A percentile compares a stretch with the other conserved stretches of the same genome.
Evolutionary conservation across 108 stramenopile genomes (phyloP).

Genomic region (Cyclostephanos invisitatus): DNA sequence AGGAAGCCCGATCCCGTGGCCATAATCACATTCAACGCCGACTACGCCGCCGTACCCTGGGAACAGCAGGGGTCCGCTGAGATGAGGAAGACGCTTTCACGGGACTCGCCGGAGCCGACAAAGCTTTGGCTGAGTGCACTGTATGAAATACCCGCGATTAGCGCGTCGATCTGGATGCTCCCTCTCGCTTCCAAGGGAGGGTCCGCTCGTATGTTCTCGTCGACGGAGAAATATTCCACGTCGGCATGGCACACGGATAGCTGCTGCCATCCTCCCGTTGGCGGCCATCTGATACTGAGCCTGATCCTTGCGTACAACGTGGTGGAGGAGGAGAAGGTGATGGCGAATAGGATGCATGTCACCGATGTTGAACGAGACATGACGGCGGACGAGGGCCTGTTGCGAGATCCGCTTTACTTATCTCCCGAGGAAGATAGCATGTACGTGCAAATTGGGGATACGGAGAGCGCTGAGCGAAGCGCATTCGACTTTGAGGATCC

Average conservation of each 20-base stretch:
- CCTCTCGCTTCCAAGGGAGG: slow-evolving; percentile 40
- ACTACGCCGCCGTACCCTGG: slow-evolving; percentile 14
- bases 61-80: too few species aligned
- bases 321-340: slow-evolving; percentile 34
- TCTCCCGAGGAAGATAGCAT: slow-evolving; percentile 31
- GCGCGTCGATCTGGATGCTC: slow-evolving; percentile 40
- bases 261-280: slow-evolving; percentile 27
- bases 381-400: slow-evolving; percentile 13
- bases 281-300: slow-evolving; percentile 28
- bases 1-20: slow-evolving; percentile 42
- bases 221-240: slow-evolving; percentile 22
- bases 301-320: slow-evolving; percentile 36
- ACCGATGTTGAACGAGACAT: slow-evolving; percentile 37
- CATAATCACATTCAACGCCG: slow-evolving; percentile 44
- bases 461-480: neutral
- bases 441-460: slow-evolving; percentile 17
- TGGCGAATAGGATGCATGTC: slow-evolving; percentile 1
- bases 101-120: slow-evolving; percentile 26
- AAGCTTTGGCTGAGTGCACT: slow-evolving; percentile 35
- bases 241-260: slow-evolving; percentile 27
- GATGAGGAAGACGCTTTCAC: slow-evolving; percentile 16
- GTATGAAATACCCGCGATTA: slow-evolving; percentile 42
- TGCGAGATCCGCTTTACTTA: slow-evolving; percentile 43
- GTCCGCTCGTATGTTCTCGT: slow-evolving; percentile 17
- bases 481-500: slow-evolving; percentile 42